Evolutionary conservation across 495 filamentous ascomycete species (phyloP).

Genomic region (Clohesyomyces aquaticus): DNA sequence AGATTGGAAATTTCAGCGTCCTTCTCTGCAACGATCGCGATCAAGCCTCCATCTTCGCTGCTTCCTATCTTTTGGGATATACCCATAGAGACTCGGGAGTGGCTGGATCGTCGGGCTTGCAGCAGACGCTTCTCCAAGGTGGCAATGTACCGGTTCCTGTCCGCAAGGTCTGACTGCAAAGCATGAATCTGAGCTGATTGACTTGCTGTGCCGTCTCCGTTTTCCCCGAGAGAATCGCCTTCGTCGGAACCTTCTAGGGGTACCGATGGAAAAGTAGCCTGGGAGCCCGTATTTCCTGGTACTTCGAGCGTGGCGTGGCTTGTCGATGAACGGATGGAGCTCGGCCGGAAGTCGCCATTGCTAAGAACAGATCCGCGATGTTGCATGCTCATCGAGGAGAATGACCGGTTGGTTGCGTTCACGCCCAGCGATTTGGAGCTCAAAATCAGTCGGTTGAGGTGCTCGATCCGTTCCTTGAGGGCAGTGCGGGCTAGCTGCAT

Average conservation of each 20-base stretch:
- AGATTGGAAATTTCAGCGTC: slow-evolving; percentile 93
- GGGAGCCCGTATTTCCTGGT: slow-evolving; percentile 23
- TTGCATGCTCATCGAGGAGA: slow-evolving; percentile 72
- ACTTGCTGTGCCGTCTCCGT: slow-evolving; percentile 83
- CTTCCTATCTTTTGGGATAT: slow-evolving; percentile 52
- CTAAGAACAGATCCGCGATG: slow-evolving; percentile 59
- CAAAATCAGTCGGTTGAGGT: slow-evolving; percentile 92
- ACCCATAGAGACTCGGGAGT: slow-evolving; percentile 77
- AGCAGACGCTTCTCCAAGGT: slow-evolving; percentile 90
- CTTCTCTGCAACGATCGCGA: slow-evolving; percentile 77
- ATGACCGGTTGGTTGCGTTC: slow-evolving; percentile 68
- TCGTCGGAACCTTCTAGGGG: slow-evolving; percentile 48
- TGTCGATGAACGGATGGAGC: slow-evolving; percentile 69
- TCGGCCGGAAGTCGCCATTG: slow-evolving; percentile 51
- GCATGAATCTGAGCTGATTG: slow-evolving; percentile 80
- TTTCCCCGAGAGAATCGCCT: slow-evolving; percentile 76
- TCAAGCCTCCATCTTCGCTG: slow-evolving; percentile 71
- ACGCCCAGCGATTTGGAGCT: slow-evolving; percentile 95
- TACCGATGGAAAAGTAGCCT: slow-evolving; percentile 7
- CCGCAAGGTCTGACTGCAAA: slow-evolving; percentile 86
- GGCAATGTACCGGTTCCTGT: slow-evolving; percentile 95
- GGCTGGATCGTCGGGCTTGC: slow-evolving; percentile 88
- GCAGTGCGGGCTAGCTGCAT: slow-evolving; percentile 97
- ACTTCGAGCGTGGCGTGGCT: slow-evolving; percentile 40
- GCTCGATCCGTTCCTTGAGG: slow-evolving; percentile 94